Evolutionary conservation across 352 stramenopile genomes (phyloP), one percentile per base, ranked within the genome.

Genomic region (Phytophthora uliginosa): DNA sequence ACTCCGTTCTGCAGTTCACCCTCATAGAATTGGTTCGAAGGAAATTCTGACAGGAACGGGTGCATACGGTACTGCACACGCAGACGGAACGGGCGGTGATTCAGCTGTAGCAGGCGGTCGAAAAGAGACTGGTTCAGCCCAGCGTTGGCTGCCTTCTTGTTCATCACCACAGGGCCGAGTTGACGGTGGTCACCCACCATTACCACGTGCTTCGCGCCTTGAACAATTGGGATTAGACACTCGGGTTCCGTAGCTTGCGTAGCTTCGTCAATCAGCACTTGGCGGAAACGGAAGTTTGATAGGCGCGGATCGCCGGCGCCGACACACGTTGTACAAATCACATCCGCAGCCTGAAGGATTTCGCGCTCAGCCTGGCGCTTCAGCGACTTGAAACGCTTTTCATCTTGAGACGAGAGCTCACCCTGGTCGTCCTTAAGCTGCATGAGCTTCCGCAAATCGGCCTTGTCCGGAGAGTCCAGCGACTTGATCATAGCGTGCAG

Each of bases 31-130:
- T 97, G 98, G 71, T 99, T 99, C 10, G 97, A 99, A 6, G 98
- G 98, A 71, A 99, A 99, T 79, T 99, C 98, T 0, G 97, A 99
- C 54, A 99, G 81, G 63, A 94, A 98, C 18, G 98, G 98, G 69
- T 99, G 98, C 98, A 99, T 99, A 38, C 98, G 96, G 83, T 99
- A 99, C 81, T 99, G 98, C 7, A 99, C 97, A 55, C 98, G 92
- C 15, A 99, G 91, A 45, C 98, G 96, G 76, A 99, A 99, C 12
- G 98, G 98, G 40, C 95, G 95, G 69, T 99, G 92, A 58, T 98
- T 97, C 33, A 99, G 92, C 63, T 97, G 81, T 10, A 99, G 86
- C 7, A 99, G 82, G 12, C 98, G 95, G 73, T 99, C 98, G 72
- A 99, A 99, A 13, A 99, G 85, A 45, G 92, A 99, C 71, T 99